phyloP scores from a whole-genome alignment of 2,329 filamentous ascomycete species.

The Penicillium paneum region DNA sequence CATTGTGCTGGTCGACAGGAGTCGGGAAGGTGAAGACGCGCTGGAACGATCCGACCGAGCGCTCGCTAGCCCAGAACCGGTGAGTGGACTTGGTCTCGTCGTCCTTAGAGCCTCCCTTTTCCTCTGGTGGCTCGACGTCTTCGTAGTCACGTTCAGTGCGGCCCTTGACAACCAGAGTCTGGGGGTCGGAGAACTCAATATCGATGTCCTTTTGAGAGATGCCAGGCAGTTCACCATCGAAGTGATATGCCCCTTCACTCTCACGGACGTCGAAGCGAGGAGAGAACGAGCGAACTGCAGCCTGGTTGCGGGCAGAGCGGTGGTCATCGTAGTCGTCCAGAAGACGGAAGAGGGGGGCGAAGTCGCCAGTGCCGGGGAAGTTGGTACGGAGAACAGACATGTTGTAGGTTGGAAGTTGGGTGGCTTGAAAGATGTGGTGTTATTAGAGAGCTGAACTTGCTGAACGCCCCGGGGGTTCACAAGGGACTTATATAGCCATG shows the following conservation, averaged over 20 bases:
- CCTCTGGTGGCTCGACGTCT: conserved; percentile 42
- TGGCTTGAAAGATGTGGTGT: neutral
- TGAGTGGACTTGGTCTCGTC: conserved; percentile 30
- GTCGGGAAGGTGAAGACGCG: conserved; percentile 58
- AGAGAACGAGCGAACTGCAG: conserved; percentile 33
- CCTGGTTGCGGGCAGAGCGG: conserved; percentile 24
- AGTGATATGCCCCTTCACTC: conserved; percentile 42
- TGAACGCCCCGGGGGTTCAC: neutral
- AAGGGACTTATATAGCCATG: neutral
- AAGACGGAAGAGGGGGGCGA: conserved; percentile 47
- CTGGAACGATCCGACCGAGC: conserved; percentile 58
- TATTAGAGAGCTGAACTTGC: no score
- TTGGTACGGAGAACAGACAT: conserved; percentile 37
- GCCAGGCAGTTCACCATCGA: conserved; percentile 51
- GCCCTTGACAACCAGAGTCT: conserved; percentile 48
- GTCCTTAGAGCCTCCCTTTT: conserved; percentile 36
- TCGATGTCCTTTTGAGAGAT: conserved; percentile 46
- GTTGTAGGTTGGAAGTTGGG: conserved; percentile 13
- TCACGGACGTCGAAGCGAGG: conserved; percentile 50
- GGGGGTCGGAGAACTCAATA: conserved; percentile 48
- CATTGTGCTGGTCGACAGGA: conserved; percentile 58
- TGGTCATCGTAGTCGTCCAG: conserved; percentile 45
- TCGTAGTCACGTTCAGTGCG: conserved; percentile 39
- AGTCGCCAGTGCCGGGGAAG: conserved; percentile 35
- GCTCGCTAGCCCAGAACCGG: conserved; percentile 60